Base-by-base conservation (phyloP, 192 early-diverging fungal species). In the Oehlia diaphana region DNA sequence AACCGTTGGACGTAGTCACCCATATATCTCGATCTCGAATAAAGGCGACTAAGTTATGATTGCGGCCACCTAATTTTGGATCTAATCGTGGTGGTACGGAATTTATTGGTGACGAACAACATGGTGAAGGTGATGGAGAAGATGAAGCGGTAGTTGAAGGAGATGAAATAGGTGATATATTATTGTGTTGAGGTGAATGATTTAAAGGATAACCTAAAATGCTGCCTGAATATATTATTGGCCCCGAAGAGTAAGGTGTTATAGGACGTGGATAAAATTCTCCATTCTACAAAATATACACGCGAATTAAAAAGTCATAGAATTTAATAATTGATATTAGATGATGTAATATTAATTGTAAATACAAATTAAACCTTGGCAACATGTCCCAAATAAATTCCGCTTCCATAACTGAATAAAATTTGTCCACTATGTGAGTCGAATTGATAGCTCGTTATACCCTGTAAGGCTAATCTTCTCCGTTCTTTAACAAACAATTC, bases 11-110 rank as follows among this genome's bases (percentile, higher is more conserved):
- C 6, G 86, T 85, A 44, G 84, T 79, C 4, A 90, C 88, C 88
- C 90, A 93, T 49, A 93, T 85, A 79, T 93, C 88, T 68, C 90
- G 82, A 63, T 90, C 84, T 6, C 89, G 81, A 26, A 91, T 87
- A 76, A 90, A 93, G 13, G 91, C 85, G 31, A 91, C 81, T 4
- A 87, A 77, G 73, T 91, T 72, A n/a, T 67, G 47, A 31, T 86
- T 61, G n/a, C 72, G 62, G 9, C 90, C 91, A 21, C 91, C 90
- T 23, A 93, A 78, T 72, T 91, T 89, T 10, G 90, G 86, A 73
- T 93, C 92, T 19, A 76, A 23, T 65, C 83, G 82, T 10, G 77
- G 66, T 19, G 71, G 71, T 62, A 81, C 26, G 12, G 72, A 62
- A 61, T 61, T 23, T 58, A 21, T 58, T 4, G 81, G 14, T 33